A percentile compares a stretch with the other conserved stretches of the same genome.
Conservation (phyloP, 441 rosid genomes). For the Gossypium gossypioides region DNA sequence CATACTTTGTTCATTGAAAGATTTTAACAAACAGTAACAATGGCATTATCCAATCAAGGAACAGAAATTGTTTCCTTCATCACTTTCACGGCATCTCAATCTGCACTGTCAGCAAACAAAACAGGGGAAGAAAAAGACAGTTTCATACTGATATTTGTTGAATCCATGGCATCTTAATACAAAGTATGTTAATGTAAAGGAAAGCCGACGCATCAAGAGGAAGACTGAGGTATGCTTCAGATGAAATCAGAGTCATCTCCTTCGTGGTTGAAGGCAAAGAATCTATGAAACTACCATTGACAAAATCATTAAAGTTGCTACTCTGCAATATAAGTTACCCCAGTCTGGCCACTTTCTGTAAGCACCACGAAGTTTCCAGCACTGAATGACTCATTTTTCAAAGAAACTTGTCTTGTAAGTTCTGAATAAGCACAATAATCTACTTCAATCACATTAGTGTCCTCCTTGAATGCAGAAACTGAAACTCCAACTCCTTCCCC, state of each 20-base stretch:
- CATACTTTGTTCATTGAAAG: too few species aligned
- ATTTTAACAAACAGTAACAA: neutral
- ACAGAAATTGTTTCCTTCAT: neutral
- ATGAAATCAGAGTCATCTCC: neutral
- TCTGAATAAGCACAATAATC: conserved; percentile 64
- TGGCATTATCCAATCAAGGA: neutral
- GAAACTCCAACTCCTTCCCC: conserved; percentile 84
- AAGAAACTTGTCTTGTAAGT: conserved; percentile 36
- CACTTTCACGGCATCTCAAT: neutral
- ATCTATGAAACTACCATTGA: neutral
- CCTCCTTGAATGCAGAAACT: conserved; percentile 43
- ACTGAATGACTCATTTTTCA: conserved; percentile 21
- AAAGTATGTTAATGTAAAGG: neutral
- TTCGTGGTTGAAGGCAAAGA: neutral
- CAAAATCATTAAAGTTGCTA: neutral
- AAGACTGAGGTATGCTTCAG: neutral
- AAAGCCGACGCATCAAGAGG: neutral
- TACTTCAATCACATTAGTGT: conserved; percentile 36
- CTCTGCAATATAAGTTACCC: conserved; percentile 22
- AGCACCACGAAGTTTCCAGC: conserved; percentile 41
- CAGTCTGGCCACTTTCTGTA: conserved; percentile 28
- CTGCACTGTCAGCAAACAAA: neutral
- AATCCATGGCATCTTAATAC: neutral
- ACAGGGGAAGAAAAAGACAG: neutral
- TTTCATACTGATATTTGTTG: neutral